Percentiles rank a stretch among this genome's conserved stretches.
Evolutionary conservation across 148 eudicot species (phyloP).

Genomic region (Pharnaceum exiguum): DNA sequence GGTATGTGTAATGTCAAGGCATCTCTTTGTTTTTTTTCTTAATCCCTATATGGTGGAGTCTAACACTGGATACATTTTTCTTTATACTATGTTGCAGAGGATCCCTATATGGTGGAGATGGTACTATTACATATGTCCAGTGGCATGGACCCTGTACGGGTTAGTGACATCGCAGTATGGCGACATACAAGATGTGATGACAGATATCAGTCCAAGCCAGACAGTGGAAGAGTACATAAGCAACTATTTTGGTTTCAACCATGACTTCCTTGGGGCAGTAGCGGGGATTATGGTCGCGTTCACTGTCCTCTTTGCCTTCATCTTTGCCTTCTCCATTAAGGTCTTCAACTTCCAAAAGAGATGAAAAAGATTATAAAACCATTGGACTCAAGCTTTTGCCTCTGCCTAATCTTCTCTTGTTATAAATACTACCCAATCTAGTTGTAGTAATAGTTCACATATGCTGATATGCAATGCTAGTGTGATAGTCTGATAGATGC

Average conservation of each 20-base stretch:
- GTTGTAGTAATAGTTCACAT: too few species aligned
- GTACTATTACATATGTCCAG: constrained; percentile 60
- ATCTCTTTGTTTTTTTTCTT: constrained; percentile 9
- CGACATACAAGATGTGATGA: constrained; percentile 20
- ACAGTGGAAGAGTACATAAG: constrained; percentile 35
- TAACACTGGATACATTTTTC: not conserved
- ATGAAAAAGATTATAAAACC: too few species aligned
- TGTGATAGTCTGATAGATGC: too few species aligned
- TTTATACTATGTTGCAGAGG: constrained; percentile 28
- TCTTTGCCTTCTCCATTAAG: constrained; percentile 58
- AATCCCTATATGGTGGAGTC: constrained; percentile 11
- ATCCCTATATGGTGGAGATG: constrained; percentile 84
- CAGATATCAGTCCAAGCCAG: not conserved
- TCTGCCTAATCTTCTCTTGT: too few species aligned
- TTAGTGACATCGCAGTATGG: constrained; percentile 62
- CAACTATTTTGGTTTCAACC: constrained; percentile 45
- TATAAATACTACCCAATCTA: too few species aligned
- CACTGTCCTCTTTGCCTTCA: constrained; percentile 37
- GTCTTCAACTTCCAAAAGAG: constrained; percentile 71
- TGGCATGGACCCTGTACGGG: constrained; percentile 69
- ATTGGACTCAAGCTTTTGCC: too few species aligned
- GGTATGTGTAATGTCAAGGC: constrained; percentile 32
- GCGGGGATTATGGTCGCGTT: constrained; percentile 43
- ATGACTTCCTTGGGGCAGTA: constrained; percentile 48
- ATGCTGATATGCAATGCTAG: too few species aligned